Conservation (phyloP, 2,329 filamentous ascomycete species). For the Lizonia empirigonia region DNA sequence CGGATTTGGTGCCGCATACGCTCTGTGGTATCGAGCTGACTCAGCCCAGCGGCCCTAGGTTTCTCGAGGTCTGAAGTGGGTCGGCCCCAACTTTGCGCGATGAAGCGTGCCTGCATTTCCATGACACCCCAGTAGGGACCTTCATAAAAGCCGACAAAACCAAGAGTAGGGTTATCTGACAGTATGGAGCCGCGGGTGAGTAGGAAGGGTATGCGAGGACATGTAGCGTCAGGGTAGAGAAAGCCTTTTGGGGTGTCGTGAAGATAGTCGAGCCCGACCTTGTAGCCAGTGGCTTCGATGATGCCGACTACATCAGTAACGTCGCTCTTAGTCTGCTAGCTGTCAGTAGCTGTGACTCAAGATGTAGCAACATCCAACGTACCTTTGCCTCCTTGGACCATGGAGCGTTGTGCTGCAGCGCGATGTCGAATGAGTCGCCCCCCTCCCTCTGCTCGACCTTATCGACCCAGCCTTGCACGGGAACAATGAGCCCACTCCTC, state of each 20-base stretch:
- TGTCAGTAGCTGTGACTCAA: constrained; percentile 7
- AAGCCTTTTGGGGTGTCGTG: constrained; percentile 59
- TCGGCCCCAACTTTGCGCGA: constrained; percentile 64
- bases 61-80: constrained; percentile 26
- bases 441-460: constrained; percentile 22
- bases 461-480: constrained; percentile 46
- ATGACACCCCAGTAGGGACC: constrained; percentile 86
- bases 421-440: constrained; percentile 5
- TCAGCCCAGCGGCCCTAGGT: neutral
- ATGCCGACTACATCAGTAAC: constrained; percentile 57
- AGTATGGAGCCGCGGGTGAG: constrained; percentile 71
- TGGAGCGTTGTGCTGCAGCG: constrained; percentile 19
- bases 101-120: constrained; percentile 80
- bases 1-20: constrained; percentile 54
- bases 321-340: constrained; percentile 5
- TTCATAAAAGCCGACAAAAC: constrained; percentile 83
- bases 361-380: neutral
- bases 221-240: constrained; percentile 64
- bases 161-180: constrained; percentile 66
- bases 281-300: constrained; percentile 77
- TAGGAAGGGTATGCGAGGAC: constrained; percentile 59
- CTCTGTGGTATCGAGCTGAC: constrained; percentile 27
- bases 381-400: constrained; percentile 17
- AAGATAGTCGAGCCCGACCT: constrained; percentile 68
- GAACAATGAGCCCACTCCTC: constrained; percentile 60